Percentiles rank a stretch among this genome's conserved stretches.
phyloP scores from a whole-genome alignment of 139 green algal genomes.

The Tetradesmus lagerheimii region DNA sequence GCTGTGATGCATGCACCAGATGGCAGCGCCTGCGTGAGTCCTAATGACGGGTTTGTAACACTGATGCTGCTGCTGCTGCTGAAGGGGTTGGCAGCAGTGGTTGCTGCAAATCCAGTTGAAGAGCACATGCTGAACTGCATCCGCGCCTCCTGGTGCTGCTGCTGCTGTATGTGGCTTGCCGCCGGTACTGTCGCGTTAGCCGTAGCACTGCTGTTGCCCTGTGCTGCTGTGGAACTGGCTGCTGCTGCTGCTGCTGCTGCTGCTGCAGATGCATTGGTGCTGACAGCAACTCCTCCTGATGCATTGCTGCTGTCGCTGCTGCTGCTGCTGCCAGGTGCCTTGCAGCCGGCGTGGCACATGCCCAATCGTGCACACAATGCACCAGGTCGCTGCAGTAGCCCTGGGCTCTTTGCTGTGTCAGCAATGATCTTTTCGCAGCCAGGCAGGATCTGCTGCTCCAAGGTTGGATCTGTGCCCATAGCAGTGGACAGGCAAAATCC shows the following conservation, averaged over 20 bases:
- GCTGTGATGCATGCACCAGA: neutral
- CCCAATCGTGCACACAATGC: constrained; percentile 6
- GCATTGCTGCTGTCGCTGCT: neutral
- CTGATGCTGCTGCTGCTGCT: constrained; percentile 8
- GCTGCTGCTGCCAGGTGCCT: neutral
- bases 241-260: neutral
- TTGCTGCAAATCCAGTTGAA: neutral
- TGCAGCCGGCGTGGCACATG: constrained; percentile 6
- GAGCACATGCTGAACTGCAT: constrained; percentile 13
- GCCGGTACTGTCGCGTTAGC: neutral
- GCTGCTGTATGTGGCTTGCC: neutral
- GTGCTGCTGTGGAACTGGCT: no score
- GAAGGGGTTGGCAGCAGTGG: neutral
- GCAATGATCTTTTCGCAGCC: constrained; percentile 24
- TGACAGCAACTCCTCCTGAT: neutral
- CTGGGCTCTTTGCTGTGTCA: neutral
- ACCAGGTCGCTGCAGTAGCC: constrained; percentile 14
- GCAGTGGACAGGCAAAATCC: constrained; percentile 21
- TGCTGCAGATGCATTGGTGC: neutral
- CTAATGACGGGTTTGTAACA: neutral
- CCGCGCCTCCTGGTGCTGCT: neutral
- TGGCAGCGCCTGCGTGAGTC: neutral
- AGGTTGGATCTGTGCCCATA: neutral
- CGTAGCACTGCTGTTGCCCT: neutral
- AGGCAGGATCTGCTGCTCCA: neutral